Base-by-base conservation (phyloP, 768 basidiomycete species). In the Megacollybia marginata region DNA sequence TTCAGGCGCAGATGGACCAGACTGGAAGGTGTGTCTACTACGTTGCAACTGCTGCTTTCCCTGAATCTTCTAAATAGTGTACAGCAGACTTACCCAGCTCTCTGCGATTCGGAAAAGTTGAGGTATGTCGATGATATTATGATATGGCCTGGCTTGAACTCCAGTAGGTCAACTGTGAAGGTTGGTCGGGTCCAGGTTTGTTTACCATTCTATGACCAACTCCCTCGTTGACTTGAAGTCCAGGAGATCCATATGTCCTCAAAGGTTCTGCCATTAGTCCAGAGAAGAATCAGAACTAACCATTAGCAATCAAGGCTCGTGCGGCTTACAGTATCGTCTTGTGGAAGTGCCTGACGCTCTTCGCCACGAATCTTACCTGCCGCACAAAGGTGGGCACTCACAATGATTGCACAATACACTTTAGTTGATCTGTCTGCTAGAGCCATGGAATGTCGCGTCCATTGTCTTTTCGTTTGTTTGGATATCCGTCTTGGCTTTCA, bases 11-110 rank as follows among this genome's bases (percentile, higher is more conserved):
- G 88, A 89, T 9, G 23, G 23, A 28, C 82, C 94, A 2, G 92
- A 95, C 59, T 97, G 94, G 94, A 90, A 88, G 78, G 89, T 84
- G 58, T 57, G 75, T 67, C 28, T 8, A 9, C 13, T 13, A 40
- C 42, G 35, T 38, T 34, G 42, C 23, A 3, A 28, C 6, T 28
- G 2, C 23, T 28, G 16, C 5, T n/a, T 34, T 20, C 31, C 43
- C 13, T 18, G 13, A 46, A 38, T n/a, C 46, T 49, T 23, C n/a
- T 49, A 18, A 50, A 18, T 55, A 92, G 86, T 96, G 93, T 60
- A 85, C 92, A 64, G 85, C 92, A 33, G 93, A 97, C 61, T 71
- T 97, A 6, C 94, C 93, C 9, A 82, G 83, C 45, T 70, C 81
- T 9, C 63, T 95, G 48, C 77, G 92, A 15, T 86, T 97, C 49